phyloP scores from a whole-genome alignment of 2,329 filamentous ascomycete species.

The Cladosporium sp. region DNA sequence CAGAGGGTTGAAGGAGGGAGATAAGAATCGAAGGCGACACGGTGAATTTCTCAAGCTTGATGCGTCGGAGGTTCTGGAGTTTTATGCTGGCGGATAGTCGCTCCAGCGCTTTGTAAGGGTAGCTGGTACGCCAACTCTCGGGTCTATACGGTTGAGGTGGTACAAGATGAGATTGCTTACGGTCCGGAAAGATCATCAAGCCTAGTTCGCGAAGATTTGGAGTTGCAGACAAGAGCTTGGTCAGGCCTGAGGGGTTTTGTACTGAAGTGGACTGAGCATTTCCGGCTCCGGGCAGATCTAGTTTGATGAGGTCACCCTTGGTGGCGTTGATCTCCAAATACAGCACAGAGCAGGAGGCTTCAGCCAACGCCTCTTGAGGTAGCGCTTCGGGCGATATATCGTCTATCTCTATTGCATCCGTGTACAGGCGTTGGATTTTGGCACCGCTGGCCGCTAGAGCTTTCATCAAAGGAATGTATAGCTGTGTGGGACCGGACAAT shows the following conservation, averaged over 20 bases:
- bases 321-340: slow-evolving; percentile 27
- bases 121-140: slow-evolving; percentile 19
- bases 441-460: slow-evolving; percentile 15
- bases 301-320: not conserved
- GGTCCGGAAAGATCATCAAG: slow-evolving; percentile 23
- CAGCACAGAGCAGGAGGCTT: slow-evolving; percentile 20
- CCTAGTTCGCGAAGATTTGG: slow-evolving; percentile 22
- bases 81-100: slow-evolving; percentile 13
- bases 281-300: not conserved
- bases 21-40: slow-evolving; percentile 18
- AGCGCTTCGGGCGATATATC: slow-evolving; percentile 17
- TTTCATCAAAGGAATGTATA: slow-evolving; percentile 23
- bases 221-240: slow-evolving; percentile 19
- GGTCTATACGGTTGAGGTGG: slow-evolving; percentile 16
- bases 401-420: slow-evolving; percentile 28
- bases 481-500: slow-evolving; percentile 21
- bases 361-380: slow-evolving; percentile 14
- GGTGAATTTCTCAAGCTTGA: slow-evolving; percentile 28
- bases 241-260: slow-evolving; percentile 18
- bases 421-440: slow-evolving; percentile 25
- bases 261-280: not conserved
- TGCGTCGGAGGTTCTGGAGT: slow-evolving; percentile 19
- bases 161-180: slow-evolving; percentile 18
- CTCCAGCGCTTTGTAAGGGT: slow-evolving; percentile 19
- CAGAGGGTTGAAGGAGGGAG: slow-evolving; percentile 19